phyloP scores from a whole-genome alignment of 345 rosid species.

The Syzygium jambos region DNA sequence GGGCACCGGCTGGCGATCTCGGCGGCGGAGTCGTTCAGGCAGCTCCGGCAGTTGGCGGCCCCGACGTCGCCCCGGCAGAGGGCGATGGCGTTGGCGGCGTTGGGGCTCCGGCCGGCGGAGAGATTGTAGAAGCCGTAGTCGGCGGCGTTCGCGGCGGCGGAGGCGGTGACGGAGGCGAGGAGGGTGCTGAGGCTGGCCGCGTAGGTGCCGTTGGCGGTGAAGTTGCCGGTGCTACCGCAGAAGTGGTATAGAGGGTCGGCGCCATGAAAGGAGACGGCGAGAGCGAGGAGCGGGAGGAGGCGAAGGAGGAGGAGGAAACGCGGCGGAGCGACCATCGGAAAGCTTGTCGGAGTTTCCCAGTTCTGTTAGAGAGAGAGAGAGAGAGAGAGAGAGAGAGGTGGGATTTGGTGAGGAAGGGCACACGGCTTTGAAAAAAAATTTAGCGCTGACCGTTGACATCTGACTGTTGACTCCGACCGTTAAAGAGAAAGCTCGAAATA shows the following conservation, averaged over 20 bases:
- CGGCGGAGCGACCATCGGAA: not conserved
- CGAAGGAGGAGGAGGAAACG: not conserved
- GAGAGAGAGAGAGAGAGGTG: not conserved
- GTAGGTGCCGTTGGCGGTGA: not conserved
- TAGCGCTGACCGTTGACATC: too few species aligned
- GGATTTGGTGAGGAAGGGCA: too few species aligned
- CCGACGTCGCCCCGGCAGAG: not conserved
- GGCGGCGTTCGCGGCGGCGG: accelerated
- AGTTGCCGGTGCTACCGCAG: not conserved
- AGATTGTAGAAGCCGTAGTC: not conserved
- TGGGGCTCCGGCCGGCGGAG: not conserved
- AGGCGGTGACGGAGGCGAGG: not conserved
- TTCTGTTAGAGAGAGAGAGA: not conserved
- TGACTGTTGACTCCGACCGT: too few species aligned
- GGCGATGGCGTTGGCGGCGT: not conserved
- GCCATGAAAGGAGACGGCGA: not conserved
- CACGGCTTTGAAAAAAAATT: too few species aligned
- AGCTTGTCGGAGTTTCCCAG: not conserved
- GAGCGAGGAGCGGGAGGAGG: not conserved
- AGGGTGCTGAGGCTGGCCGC: not conserved
- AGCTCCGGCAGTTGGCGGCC: not conserved
- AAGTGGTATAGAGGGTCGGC: not conserved
- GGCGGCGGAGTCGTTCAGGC: not conserved
- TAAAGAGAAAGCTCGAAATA: too few species aligned
- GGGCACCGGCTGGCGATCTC: not conserved